phyloP scores from a whole-genome alignment of 1,284 basidiomycete genomes.

The Phenoliferia sp. region DNA sequence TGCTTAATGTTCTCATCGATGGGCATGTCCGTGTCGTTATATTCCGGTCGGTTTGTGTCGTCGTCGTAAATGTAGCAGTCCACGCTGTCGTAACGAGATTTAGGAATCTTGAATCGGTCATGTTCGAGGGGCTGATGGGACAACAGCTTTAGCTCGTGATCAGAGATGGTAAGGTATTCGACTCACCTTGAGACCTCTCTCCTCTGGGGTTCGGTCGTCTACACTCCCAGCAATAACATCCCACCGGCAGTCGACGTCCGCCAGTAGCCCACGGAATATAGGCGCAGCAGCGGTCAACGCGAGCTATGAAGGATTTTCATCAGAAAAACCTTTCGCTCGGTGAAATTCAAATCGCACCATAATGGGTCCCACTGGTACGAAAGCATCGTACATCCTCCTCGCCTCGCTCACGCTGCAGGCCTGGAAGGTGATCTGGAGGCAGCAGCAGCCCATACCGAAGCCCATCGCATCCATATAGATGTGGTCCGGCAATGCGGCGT shows the following conservation, averaged over 20 bases:
- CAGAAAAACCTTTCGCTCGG: background rate
- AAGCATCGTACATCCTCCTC: constrained; percentile 84
- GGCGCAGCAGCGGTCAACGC: constrained; percentile 93
- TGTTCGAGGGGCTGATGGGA: constrained; percentile 64
- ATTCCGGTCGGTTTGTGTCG: constrained; percentile 75
- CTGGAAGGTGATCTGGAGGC: constrained; percentile 96
- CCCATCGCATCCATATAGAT: constrained; percentile 99
- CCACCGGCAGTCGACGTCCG: constrained; percentile 97
- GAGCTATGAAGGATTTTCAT: constrained; percentile 51
- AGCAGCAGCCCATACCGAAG: constrained; percentile 99
- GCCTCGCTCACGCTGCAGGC: constrained; percentile 90
- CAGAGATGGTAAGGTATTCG: background rate
- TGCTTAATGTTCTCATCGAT: constrained; percentile 70
- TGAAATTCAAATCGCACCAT: constrained; percentile 55
- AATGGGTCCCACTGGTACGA: constrained; percentile 90
- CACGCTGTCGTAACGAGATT: constrained; percentile 95
- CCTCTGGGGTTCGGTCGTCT: constrained; percentile 92
- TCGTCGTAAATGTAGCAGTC: constrained; percentile 84
- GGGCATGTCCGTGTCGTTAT: constrained; percentile 83
- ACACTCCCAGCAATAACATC: constrained; percentile 96
- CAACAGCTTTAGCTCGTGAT: background rate
- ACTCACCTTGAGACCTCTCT: constrained; percentile 74
- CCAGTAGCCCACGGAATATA: constrained; percentile 86
- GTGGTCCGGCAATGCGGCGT: constrained; percentile 80
- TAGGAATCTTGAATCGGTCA: constrained; percentile 74